These are phyloP conservation scores for Puccinia brachypodii DNA, from an alignment of 1,284 basidiomycete species.

Conservation along the genomic window DNA sequence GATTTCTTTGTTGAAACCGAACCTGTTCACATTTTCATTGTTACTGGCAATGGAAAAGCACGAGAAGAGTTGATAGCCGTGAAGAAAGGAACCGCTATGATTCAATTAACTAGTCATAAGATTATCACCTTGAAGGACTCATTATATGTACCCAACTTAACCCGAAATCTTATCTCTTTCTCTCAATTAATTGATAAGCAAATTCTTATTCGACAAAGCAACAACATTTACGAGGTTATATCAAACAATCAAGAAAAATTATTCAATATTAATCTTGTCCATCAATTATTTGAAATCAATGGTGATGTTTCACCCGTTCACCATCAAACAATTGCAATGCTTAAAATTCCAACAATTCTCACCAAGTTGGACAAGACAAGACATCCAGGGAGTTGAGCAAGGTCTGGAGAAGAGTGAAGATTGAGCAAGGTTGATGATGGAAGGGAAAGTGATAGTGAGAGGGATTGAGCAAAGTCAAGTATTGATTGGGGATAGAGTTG, in stretches of 20 bases:
- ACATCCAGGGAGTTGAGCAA: no score
- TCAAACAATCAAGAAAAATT: background rate
- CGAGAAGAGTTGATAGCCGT: background rate
- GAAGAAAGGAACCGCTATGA: background rate
- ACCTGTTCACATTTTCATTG: background rate
- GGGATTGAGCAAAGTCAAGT: no score
- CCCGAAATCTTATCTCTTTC: background rate
- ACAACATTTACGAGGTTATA: background rate
- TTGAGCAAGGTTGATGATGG: no score
- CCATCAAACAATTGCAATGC: background rate
- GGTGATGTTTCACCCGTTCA: background rate
- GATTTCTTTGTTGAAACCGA: background rate
- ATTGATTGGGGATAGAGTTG: no score
- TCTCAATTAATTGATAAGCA: background rate
- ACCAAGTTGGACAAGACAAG: no score
- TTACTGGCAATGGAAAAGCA: background rate
- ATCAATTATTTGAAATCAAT: background rate
- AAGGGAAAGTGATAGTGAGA: no score
- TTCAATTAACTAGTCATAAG: background rate
- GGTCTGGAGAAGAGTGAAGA: no score
- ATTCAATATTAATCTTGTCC: background rate
- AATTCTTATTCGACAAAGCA: background rate
- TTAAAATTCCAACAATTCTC: no score
- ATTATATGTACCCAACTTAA: background rate
- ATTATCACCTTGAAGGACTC: background rate